These are phyloP conservation scores for Schizopora paradoxa DNA, from an alignment of 1,284 basidiomycete genomes.

Conservation along the genomic window DNA sequence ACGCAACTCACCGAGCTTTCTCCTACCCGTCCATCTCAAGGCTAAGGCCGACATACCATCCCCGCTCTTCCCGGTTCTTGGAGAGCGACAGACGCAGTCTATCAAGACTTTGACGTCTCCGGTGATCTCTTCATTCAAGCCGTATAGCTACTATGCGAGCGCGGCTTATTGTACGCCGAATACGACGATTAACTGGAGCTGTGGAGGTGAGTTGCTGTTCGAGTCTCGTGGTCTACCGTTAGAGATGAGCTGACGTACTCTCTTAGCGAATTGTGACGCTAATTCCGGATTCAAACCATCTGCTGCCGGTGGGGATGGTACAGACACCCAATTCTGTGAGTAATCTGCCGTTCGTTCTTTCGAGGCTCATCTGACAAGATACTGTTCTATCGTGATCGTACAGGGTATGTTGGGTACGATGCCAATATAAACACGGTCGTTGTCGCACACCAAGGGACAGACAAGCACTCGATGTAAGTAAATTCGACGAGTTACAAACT, in stretches of 20 bases:
- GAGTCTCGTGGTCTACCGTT: background rate
- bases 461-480: slow-evolving; percentile 25
- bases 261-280: slow-evolving; percentile 18
- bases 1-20: too few species aligned
- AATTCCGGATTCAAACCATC: slow-evolving; percentile 22
- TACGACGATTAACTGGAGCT: slow-evolving; percentile 32
- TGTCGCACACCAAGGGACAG: slow-evolving; percentile 32
- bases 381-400: too few species aligned
- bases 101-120: slow-evolving; percentile 27
- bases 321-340: slow-evolving; percentile 21
- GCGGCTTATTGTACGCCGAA: slow-evolving; percentile 37
- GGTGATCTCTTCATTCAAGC: slow-evolving; percentile 30
- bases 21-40: too few species aligned
- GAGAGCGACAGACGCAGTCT: background rate
- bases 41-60: background rate
- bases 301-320: slow-evolving; percentile 24
- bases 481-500: background rate
- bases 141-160: slow-evolving; percentile 39
- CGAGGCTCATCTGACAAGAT: too few species aligned
- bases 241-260: background rate
- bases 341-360: too few species aligned
- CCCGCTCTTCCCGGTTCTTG: background rate
- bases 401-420: slow-evolving; percentile 36
- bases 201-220: slow-evolving; percentile 30
- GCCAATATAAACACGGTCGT: slow-evolving; percentile 26